Base-by-base conservation (phyloP, 2,329 filamentous ascomycete genomes). In the Beauveria scarabaeidicola region DNA sequence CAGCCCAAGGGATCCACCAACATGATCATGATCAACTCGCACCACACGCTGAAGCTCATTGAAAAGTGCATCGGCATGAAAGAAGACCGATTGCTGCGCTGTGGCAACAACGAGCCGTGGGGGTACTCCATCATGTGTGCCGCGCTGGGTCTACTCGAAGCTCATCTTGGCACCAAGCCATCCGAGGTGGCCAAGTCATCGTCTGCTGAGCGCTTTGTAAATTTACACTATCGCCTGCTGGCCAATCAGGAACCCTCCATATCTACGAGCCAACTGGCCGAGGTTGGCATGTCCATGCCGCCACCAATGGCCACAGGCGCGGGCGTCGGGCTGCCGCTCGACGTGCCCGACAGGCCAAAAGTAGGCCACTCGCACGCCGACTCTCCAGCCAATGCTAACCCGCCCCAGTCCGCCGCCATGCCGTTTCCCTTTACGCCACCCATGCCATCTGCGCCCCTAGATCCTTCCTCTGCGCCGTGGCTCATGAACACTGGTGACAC, bases 31-130 rank as follows among this genome's bases (percentile, higher is more conserved):
- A 78, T 82, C 68, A 84, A 83, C 69, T 79, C 80, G 3, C 77
- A 79, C 60, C 81, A 85, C 70, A 85, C 82, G 1, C 75, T 85
- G 62, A 77, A 79, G 69, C 74, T 85, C n/a, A 78, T 86, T 11
- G 81, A 85, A 66, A 83, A 81, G 67, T 85, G 82, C 62, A 77
- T 85, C 41, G 70, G 72, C 51, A 81, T 86, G 76, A 84, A 84
- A 67, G 82, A 85, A 65, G 82, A 85, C 64, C 78, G 81, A 1
- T 77, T 85, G 8, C 69, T 86, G 25, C 75, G 82, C n/a, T 84
- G 81, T 62, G 82, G 82, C 17, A 85, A 85, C 71, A 83, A 84
- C 65, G 83, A 86, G 66, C 82, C 83, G 0, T 85, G 83, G 83
- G 81, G 81, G 19, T 84, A 85, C 68, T 82, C 79, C 59, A 84